Evolutionary conservation across 352 stramenopile genomes (phyloP), one percentile per base, ranked within the genome.

Genomic region (Phytophthora cactorum): DNA sequence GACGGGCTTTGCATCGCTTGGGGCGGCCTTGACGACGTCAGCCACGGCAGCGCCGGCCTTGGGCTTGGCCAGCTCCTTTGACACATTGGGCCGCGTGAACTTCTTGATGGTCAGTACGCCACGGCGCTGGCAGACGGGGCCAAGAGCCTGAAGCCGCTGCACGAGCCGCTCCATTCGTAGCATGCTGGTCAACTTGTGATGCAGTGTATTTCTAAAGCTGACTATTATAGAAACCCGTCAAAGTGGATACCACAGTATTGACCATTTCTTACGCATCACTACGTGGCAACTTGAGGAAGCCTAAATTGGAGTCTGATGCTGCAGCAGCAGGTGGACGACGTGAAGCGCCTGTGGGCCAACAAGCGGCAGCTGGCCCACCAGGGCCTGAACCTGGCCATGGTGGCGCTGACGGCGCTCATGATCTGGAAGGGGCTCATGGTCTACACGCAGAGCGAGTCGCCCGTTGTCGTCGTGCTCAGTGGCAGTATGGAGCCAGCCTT

Each of bases 361-460:
- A 99, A 99, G 84, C 92, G 97, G 38, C 93, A 98, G 81, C 77
- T 99, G 44, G 78, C 92, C 53, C 98, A 99, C 77, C 98, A 99
- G 81, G 78, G 89, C 32, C 87, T 99, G 38, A 99, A 99, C 81
- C 84, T 99, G 57, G 95, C 96, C 54, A 98, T 99, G 96, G 98
- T 99, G 72, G 96, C 99, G 60, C 97, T 99, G 68, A 98, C 90
- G 44, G 98, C 98, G 44, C 82, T 99, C 43, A 99, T 99, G 97
- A 99, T 99, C 73, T 99, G 98, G 98, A 99, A 99, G 72, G 95
- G 89, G 39, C 86, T 99, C 54, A 99, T 99, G 95, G 91, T 98
- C 55, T 89, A 97, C 54, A 99, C 97, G 38, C 95, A 98, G 79
- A 98, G 91, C 57, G 97, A 99, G 88, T 98, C 85, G 57, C 98